Evolutionary conservation across 176 grass and related monocot species (phyloP), one percentile per base, ranked within the genome.

Genomic region (Raddia distichophylla): DNA sequence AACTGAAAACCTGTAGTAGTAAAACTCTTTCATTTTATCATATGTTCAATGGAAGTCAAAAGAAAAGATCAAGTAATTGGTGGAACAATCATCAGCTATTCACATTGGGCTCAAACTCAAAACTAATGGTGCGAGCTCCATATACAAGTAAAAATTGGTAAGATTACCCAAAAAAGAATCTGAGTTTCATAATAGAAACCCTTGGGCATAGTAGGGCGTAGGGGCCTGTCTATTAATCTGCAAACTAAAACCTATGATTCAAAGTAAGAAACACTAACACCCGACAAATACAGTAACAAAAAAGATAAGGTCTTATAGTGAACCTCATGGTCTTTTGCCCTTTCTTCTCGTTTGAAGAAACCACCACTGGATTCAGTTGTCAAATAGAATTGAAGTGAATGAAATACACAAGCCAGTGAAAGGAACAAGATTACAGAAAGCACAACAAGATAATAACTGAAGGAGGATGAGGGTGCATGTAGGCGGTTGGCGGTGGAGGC

Each of bases 321-420:
- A 77, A 98, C 95, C 92, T 98, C 95, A 82, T 95, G 95, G 32
- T 98, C 95, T 93, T 98, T 98, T 75, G 95, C 53, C 83, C 91
- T 93, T 76, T 92, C 95, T 94, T 98, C 95, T 53, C 95, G 92
- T 86, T 98, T 98, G 83, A 98, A 98, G 77, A 89, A 98, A 74
- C 95, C 95, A 76, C 95, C 95, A 65, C 95, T 98, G 67, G 27
- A 90, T 87, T 85, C 85, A 86, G 53, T 69, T 20, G 57, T 35
- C 65, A 75, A 74, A 57, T 50, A 76, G 60, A 85, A 49, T 84
- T 52, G 59, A 79, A 46, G 40, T 73, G 65, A 63, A 82, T 82
- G 82, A 45, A 84, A 83, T 54, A 77, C 10, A 32, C 40, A 81
- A 48, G n/a, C n/a, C n/a, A n/a, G n/a, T n/a, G n/a, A n/a, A n/a